These are phyloP conservation scores for Globisporangium recalcitrans DNA, from an alignment of 352 stramenopile genomes.

Conservation along the genomic window DNA sequence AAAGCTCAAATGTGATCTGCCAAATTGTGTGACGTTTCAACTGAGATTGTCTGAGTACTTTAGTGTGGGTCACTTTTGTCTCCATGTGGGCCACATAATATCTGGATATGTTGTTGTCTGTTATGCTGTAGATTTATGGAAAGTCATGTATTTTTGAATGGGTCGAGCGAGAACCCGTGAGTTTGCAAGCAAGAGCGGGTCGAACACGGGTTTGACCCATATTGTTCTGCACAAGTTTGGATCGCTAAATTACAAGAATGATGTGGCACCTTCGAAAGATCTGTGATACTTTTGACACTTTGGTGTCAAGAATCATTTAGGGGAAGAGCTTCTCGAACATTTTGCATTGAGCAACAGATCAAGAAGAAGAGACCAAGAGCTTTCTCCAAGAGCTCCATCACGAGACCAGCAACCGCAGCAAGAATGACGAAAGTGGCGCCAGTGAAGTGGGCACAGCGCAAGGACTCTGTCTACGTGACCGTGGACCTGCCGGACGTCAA, in stretches of 20 bases:
- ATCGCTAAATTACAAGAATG: too few relatives aligned
- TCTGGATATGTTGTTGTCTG: too few relatives aligned
- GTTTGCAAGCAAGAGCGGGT: too few relatives aligned
- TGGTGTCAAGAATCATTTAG: background rate
- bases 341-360: conserved; percentile 9
- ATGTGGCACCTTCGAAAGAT: too few relatives aligned
- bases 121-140: too few relatives aligned
- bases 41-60: background rate
- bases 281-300: background rate
- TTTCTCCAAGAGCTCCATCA: background rate
- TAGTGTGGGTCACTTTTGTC: background rate
- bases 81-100: background rate
- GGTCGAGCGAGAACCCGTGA: too few relatives aligned
- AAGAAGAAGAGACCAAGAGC: conserved; percentile 9
- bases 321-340: conserved; percentile 12
- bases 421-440: conserved; percentile 60
- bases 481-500: conserved; percentile 93
- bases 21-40: too few relatives aligned
- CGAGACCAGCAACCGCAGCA: background rate
- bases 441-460: conserved; percentile 96
- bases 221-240: too few relatives aligned
- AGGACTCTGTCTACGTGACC: conserved; percentile 95
- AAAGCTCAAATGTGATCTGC: too few relatives aligned
- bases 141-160: too few relatives aligned
- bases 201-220: too few relatives aligned